Evolutionary conservation across 805 yeast genomes (phyloP).

Genomic region (Jamesozyma gamospora): DNA sequence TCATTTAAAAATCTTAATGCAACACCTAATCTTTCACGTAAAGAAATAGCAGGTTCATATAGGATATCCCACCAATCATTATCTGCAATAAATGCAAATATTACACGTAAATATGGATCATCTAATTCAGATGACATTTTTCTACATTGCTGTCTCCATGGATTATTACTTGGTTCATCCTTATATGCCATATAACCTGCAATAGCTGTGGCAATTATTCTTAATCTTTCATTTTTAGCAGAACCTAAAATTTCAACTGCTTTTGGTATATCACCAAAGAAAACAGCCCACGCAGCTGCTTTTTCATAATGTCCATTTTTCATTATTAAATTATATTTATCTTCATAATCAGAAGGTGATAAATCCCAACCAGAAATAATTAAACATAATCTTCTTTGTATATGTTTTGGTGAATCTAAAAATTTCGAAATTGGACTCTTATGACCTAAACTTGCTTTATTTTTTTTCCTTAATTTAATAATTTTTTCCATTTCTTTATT

Average conservation of each 20-base stretch:
- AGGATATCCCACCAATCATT: constrained; percentile 94
- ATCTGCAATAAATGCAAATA: constrained; percentile 88
- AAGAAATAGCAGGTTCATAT: constrained; percentile 79
- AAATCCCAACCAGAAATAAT: constrained; percentile 88
- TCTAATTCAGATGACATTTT: constrained; percentile 78
- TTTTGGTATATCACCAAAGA: constrained; percentile 74
- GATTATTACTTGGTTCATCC: constrained; percentile 42
- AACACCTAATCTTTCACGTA: constrained; percentile 81
- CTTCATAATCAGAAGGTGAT: constrained; percentile 64
- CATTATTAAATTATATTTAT: constrained; percentile 48
- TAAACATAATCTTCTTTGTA: constrained; percentile 69
- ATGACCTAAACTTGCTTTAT: constrained; percentile 17
- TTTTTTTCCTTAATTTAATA: constrained; percentile 34
- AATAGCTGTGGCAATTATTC: constrained; percentile 84
- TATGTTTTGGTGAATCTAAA: constrained; percentile 31
- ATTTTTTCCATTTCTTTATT: constrained; percentile 28
- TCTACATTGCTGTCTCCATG: constrained; percentile 92
- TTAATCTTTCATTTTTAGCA: constrained; percentile 59
- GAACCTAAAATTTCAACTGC: constrained; percentile 72
- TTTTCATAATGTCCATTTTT: constrained; percentile 57
- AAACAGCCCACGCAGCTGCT: constrained; percentile 97
- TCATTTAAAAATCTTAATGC: constrained; percentile 81
- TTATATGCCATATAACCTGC: constrained; percentile 62
- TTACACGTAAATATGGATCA: constrained; percentile 81
- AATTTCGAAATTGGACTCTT: constrained; percentile 13